phyloP scores from a whole-genome alignment of 345 rosid species.

The Pugionium cornutum region DNA sequence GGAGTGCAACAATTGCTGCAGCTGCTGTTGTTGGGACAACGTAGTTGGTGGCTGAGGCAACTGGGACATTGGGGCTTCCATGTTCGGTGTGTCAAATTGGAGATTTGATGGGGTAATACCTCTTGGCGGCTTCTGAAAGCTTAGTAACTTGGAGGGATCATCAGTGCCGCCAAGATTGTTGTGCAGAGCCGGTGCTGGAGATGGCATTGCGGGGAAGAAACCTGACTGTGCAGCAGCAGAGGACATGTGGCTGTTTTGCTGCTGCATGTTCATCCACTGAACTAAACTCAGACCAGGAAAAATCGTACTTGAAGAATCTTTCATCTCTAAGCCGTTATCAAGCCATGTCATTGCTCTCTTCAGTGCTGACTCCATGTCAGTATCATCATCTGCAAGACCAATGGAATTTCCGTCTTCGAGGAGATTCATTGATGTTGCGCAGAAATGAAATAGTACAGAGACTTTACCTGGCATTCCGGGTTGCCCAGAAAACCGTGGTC shows the following conservation, averaged over 20 bases:
- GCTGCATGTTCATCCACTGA: slow-evolving; percentile 96
- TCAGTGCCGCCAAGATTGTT: slow-evolving; percentile 39
- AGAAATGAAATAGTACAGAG: slow-evolving; percentile 13
- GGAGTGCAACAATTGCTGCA: slow-evolving; percentile 43
- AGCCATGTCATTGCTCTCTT: slow-evolving; percentile 94
- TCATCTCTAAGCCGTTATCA: slow-evolving; percentile 68
- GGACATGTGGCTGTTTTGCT: slow-evolving; percentile 57
- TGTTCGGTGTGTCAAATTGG: slow-evolving; percentile 40
- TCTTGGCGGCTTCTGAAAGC: slow-evolving; percentile 40
- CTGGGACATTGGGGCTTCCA: slow-evolving; percentile 39
- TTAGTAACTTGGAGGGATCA: slow-evolving; percentile 44
- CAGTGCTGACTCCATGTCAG: slow-evolving; percentile 69
- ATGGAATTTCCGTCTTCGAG: not conserved
- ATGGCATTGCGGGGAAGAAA: slow-evolving; percentile 42
- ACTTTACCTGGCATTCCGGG: slow-evolving; percentile 77
- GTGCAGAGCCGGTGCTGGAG: slow-evolving; percentile 28
- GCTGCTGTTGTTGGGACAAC: slow-evolving; percentile 47
- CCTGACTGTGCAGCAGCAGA: slow-evolving; percentile 41
- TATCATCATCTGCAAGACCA: slow-evolving; percentile 66
- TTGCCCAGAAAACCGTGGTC: slow-evolving; percentile 77
- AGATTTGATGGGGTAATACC: slow-evolving; percentile 39
- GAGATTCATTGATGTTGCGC: slow-evolving; percentile 13
- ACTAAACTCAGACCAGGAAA: slow-evolving; percentile 76
- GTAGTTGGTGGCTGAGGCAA: slow-evolving; percentile 43
- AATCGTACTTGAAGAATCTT: slow-evolving; percentile 58